A percentile compares a stretch with the other conserved stretches of the same genome.
Evolutionary conservation across 1,284 basidiomycete genomes (phyloP).

Genomic region (Chalciporus sp.): DNA sequence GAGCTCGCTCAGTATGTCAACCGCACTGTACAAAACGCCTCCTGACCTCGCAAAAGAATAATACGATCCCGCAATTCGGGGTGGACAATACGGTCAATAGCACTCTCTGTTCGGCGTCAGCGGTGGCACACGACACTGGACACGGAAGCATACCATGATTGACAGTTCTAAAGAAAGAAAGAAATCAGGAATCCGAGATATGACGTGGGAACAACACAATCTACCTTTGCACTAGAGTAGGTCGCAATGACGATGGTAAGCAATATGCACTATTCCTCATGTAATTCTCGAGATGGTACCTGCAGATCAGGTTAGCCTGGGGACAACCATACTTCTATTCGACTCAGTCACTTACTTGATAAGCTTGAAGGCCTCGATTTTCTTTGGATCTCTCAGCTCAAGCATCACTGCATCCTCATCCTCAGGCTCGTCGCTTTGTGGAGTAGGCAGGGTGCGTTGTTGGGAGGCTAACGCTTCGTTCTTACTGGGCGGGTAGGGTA

Average conservation of each 20-base stretch:
- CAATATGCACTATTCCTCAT: constrained; percentile 80
- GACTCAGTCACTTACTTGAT: constrained; percentile 56
- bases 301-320: constrained; percentile 22
- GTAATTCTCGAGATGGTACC: constrained; percentile 88
- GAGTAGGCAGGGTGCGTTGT: constrained; percentile 29
- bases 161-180: constrained; percentile 57
- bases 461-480: constrained; percentile 22
- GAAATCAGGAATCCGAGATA: constrained; percentile 13
- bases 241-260: constrained; percentile 83
- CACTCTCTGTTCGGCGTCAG: constrained; percentile 58
- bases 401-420: constrained; percentile 24
- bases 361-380: constrained; percentile 79
- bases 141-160: constrained; percentile 64
- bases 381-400: constrained; percentile 57
- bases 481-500: constrained; percentile 40
- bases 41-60: constrained; percentile 78
- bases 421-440: constrained; percentile 28
- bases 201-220: constrained; percentile 1
- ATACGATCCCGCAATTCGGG: constrained; percentile 87
- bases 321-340: background rate
- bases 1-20: constrained; percentile 38
- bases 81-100: constrained; percentile 87
- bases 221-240: constrained; percentile 82
- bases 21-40: constrained; percentile 24
- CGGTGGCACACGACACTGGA: constrained; percentile 5